phyloP scores from a whole-genome alignment of 129 eudicot genomes.

The Apium graveolens region DNA sequence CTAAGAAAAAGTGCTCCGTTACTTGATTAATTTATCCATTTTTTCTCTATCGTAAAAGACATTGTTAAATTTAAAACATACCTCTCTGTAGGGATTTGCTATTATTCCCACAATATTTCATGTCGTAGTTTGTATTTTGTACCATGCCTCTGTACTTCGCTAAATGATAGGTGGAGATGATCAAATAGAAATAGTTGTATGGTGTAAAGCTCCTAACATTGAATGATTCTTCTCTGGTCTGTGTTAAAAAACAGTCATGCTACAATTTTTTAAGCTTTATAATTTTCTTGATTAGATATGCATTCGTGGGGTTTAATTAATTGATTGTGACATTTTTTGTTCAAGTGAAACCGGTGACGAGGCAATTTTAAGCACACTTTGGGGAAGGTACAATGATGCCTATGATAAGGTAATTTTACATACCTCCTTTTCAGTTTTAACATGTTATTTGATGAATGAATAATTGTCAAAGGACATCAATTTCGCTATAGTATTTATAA shows the following conservation, averaged over 20 bases:
- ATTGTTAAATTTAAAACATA: neutral
- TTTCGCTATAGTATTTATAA: neutral
- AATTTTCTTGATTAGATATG: neutral
- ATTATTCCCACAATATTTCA: neutral
- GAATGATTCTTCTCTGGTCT: neutral
- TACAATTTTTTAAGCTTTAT: neutral
- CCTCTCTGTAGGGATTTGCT: neutral
- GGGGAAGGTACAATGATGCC: constrained; percentile 59
- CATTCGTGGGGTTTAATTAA: neutral
- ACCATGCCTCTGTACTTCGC: neutral
- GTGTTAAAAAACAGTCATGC: neutral
- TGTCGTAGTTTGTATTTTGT: neutral
- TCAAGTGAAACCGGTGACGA: constrained; percentile 89
- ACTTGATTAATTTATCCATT: too few relatives aligned
- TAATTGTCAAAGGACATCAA: neutral
- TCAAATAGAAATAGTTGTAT: neutral
- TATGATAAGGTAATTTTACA: constrained; percentile 54
- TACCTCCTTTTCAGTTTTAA: neutral
- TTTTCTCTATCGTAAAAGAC: neutral
- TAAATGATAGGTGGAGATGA: neutral
- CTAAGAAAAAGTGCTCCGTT: too few relatives aligned
- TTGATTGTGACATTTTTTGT: constrained; percentile 4
- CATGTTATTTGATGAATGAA: neutral
- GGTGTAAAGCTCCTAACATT: neutral
- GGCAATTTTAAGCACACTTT: constrained; percentile 58